Conservation (phyloP, 1,284 basidiomycete genomes). For the Phylloboletellus chloephorus region DNA sequence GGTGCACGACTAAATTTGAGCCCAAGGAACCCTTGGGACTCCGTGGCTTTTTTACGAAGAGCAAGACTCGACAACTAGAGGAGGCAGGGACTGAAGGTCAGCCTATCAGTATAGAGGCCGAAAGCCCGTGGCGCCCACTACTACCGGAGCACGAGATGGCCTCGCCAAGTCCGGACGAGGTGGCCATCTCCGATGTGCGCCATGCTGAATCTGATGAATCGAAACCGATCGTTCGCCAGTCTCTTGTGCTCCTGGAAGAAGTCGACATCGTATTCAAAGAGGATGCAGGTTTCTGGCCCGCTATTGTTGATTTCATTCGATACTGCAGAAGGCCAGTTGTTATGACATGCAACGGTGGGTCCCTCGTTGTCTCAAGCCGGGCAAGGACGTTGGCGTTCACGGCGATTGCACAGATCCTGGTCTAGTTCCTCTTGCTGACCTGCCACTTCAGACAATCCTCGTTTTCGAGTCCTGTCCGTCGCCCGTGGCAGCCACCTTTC, state of each 20-base stretch:
- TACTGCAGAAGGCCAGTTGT: constrained; percentile 83
- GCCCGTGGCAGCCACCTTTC: constrained; percentile 62
- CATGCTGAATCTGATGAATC: constrained; percentile 17
- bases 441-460: constrained; percentile 76
- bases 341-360: constrained; percentile 86
- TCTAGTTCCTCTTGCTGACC: constrained; percentile 61
- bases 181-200: constrained; percentile 1
- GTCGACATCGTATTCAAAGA: constrained; percentile 91
- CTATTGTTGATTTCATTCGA: constrained; percentile 74
- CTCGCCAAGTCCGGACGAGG: not conserved
- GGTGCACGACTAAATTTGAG: constrained; percentile 7
- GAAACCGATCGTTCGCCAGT: constrained; percentile 55
- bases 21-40: constrained; percentile 9
- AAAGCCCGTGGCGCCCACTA: constrained; percentile 2
- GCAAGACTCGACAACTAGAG: constrained; percentile 2
- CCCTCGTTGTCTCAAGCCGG: constrained; percentile 16
- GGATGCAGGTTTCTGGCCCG: constrained; percentile 89
- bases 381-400: constrained; percentile 7
- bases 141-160: constrained; percentile 5
- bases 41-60: constrained; percentile 15
- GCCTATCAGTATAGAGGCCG: constrained; percentile 21
- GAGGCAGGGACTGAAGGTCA: constrained; percentile 17
- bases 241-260: constrained; percentile 92
- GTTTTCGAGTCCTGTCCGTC: constrained; percentile 59
- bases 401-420: constrained; percentile 52